Conservation (phyloP, 1,139 yeast species). For the Yamadazyma triangularis region DNA sequence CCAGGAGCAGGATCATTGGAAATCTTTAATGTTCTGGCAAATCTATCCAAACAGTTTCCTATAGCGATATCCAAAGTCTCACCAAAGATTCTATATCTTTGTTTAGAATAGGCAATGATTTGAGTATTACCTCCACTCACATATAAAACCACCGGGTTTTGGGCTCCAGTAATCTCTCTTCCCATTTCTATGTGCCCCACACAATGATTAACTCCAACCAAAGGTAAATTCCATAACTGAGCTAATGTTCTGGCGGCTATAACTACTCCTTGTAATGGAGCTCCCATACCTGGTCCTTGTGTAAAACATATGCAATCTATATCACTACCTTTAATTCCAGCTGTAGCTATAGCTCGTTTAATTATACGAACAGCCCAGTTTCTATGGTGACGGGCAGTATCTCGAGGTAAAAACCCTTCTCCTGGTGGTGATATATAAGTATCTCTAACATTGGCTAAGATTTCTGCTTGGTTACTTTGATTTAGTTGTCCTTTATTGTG, state of each 20-base stretch:
- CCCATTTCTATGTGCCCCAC: slow-evolving; percentile 99
- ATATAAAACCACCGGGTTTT: slow-evolving; percentile 89
- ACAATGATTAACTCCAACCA: slow-evolving; percentile 95
- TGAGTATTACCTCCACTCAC: slow-evolving; percentile 99
- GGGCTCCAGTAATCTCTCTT: slow-evolving; percentile 92
- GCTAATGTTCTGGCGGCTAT: slow-evolving; percentile 87
- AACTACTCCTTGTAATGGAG: slow-evolving; percentile 91
- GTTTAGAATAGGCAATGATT: slow-evolving; percentile 92
- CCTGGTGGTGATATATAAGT: slow-evolving; percentile 97
- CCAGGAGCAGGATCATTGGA: slow-evolving; percentile 97
- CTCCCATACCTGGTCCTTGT: slow-evolving; percentile 99
- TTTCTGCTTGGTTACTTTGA: slow-evolving; percentile 58
- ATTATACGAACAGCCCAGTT: slow-evolving; percentile 90
- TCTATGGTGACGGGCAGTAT: slow-evolving; percentile 93
- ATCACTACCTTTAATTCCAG: slow-evolving; percentile 52
- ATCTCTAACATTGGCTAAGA: slow-evolving; percentile 84
- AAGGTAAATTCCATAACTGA: slow-evolving; percentile 75
- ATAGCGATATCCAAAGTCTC: slow-evolving; percentile 96
- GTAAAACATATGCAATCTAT: slow-evolving; percentile 92
- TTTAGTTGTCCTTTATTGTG: slow-evolving; percentile 57
- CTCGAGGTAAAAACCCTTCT: slow-evolving; percentile 93
- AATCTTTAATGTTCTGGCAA: slow-evolving; percentile 84
- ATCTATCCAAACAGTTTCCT: slow-evolving; percentile 93
- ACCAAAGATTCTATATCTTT: slow-evolving; percentile 90
- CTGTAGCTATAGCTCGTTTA: slow-evolving; percentile 60